phyloP scores from a whole-genome alignment of 2,329 filamentous ascomycete genomes.

The Aspergillus amoenus region DNA sequence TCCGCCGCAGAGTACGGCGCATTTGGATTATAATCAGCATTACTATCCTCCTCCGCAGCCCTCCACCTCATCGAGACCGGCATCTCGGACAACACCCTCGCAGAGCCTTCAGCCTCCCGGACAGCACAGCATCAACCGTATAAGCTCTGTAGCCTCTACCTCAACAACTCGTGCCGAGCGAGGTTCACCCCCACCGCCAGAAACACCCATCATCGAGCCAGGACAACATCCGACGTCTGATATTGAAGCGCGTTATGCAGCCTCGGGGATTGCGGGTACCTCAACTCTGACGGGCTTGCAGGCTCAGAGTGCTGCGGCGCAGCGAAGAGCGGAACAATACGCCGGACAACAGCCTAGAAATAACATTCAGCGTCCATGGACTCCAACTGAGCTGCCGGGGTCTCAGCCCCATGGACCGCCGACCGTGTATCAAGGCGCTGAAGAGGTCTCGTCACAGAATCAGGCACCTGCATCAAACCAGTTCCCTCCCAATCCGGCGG shows the following conservation, averaged over 20 bases:
- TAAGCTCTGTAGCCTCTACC: conserved; percentile 82
- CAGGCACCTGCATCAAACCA: conserved; percentile 37
- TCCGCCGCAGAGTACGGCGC: conserved; percentile 38
- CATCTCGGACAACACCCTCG: conserved; percentile 21
- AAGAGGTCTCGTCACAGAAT: conserved; percentile 55
- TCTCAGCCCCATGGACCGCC: conserved; percentile 85
- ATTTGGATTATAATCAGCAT: conserved; percentile 58
- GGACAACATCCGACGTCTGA: conserved; percentile 70
- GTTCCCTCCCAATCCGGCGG: conserved; percentile 35
- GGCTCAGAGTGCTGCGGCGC: conserved; percentile 74
- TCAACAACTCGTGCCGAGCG: conserved; percentile 89
- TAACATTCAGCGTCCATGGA: conserved; percentile 71
- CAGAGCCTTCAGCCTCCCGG: conserved; percentile 49
- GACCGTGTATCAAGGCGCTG: conserved; percentile 84
- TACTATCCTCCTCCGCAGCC: conserved; percentile 59
- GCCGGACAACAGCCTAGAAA: conserved; percentile 48
- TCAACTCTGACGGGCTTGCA: conserved; percentile 75
- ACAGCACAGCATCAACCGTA: conserved; percentile 57
- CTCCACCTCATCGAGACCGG: conserved; percentile 21
- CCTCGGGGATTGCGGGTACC: conserved; percentile 83
- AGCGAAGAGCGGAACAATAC: conserved; percentile 80
- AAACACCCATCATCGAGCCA: conserved; percentile 80
- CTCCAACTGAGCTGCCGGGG: conserved; percentile 86
- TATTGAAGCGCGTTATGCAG: conserved; percentile 89
- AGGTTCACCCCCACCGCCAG: conserved; percentile 90